Base-by-base conservation (phyloP, 306 rosid genomes). In the Gillenia trifoliata region DNA sequence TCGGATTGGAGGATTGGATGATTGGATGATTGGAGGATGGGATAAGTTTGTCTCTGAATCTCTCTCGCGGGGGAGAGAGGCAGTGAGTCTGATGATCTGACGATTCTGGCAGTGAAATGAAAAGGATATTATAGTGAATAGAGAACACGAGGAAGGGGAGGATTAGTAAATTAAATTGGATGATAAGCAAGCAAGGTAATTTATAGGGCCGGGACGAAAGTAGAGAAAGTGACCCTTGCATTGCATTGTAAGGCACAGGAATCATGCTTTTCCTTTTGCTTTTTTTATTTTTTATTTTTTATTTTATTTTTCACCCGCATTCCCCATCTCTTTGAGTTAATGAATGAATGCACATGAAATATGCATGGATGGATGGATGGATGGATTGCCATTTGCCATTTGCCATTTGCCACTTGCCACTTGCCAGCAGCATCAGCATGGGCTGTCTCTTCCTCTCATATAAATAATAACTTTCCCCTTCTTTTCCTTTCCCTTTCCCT, bases 321-420 rank as follows among this genome's bases (percentile, higher is more conserved):
- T 47, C 19, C 52, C 15, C 19, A 47, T 47, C 15, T 47, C 52
- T 47, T 47, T 47, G 52, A 47, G 61, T 49, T 47, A 80, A 75
- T 90, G 73, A 86, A 89, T 89, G 95, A 86, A 89, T 89, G 96
- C 29, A 86, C 52, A 86, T 52, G 91, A 91, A 88, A 88, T 80
- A 73, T 69, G 83, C 88, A 87, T 87, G 77, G 89, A 75, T 79
- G 31, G 92, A 85, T 87, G 86, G 86, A 81, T 85, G 88, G 94
- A 90, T 8, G 1, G 41, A 38, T 11, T 9, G 41, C 41, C 41
- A 8, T 11, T 38, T 38, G 41, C 41, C n/a, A n/a, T n/a, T 11
- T 3, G 41, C 41, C 11, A 38, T 11, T 38, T 38, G 41, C 41
- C 11, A 38, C n/a, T n/a, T 3, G 41, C 41, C 11, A 38, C 41